Evolutionary conservation across 768 basidiomycete species (phyloP), one percentile per base, ranked within the genome.

Genomic region (Suillus discolor): DNA sequence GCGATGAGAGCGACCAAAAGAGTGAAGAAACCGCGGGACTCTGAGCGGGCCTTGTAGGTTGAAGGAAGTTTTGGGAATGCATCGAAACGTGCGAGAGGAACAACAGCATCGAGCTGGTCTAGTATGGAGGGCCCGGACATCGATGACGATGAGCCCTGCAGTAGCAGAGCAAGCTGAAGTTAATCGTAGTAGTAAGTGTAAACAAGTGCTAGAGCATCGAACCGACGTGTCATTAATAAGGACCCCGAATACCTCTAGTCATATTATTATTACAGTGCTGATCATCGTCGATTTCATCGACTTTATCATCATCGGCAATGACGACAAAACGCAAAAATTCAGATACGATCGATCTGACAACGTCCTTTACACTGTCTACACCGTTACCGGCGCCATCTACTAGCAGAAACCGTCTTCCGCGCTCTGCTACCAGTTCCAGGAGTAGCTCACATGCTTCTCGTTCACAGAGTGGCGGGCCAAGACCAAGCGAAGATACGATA

Each of bases 41-140:
- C 87, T 11, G 92, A 91, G 64, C 90, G 88, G 36, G 88, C 74
- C 75, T 90, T 92, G 85, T 94, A 96, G 0, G 91, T 87, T 25
- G 90, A 85, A 13, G 90, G 90, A 15, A 94, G 82, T 77, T 96
- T 94, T 57, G 92, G 91, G 73, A 96, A 96, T 0, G 93, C 93
- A 81, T 96, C 93, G 79, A 94, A 91, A 67, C 87, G 79, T 42
- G 87, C 84, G 45, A 94, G 79, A n/a, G 87, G 84, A 4, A 87
- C 85, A 38, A 83, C 82, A 18, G 82, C 75, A 76, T 92, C 90
- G 68, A 93, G 84, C 71, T 86, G 87, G 71, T 83, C 82, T 68
- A 92, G 83, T 63, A 90, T 67, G 3, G 84, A 76, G 16, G 73
- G 69, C 38, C 2, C 64, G n/a, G 49, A 62, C 60, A 36, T 62